Evolutionary conservation across 768 basidiomycete species (phyloP).

Genomic region (Kwoniella shandongensis): DNA sequence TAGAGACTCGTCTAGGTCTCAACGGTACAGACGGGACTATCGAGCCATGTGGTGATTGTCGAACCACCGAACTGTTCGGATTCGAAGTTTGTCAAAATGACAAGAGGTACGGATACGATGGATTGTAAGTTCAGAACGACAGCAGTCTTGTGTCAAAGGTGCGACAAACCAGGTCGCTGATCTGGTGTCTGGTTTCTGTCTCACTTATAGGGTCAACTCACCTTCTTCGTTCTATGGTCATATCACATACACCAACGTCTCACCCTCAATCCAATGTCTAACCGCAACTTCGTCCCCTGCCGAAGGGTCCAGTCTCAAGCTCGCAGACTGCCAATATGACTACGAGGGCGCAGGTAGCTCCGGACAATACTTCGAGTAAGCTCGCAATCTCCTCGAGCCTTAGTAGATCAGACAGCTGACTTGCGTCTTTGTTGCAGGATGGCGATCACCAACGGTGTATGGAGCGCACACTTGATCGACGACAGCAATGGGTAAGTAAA

Average conservation of each 20-base stretch:
- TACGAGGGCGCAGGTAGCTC: conserved; percentile 14
- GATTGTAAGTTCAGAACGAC: conserved; percentile 22
- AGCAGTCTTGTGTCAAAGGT: too few relatives aligned
- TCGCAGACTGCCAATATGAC: conserved; percentile 23
- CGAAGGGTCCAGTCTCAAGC: conserved; percentile 6
- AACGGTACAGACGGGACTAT: conserved; percentile 14
- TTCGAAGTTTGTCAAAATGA: conserved; percentile 27
- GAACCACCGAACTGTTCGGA: conserved; percentile 26
- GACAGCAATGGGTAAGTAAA: conserved; percentile 5
- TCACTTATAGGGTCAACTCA: conserved; percentile 15
- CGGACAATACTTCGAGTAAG: conserved; percentile 23
- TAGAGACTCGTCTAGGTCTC: conserved; percentile 19
- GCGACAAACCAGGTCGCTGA: too few relatives aligned
- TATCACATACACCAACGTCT: conserved; percentile 18
- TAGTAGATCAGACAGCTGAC: neutral
- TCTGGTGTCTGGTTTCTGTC: neutral
- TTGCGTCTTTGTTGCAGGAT: neutral
- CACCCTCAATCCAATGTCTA: conserved; percentile 13
- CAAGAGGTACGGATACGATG: conserved; percentile 18
- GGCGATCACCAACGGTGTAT: conserved; percentile 4
- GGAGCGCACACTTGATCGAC: conserved; percentile 6
- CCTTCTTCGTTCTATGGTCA: conserved; percentile 24
- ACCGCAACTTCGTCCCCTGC: conserved; percentile 5
- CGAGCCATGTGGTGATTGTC: conserved; percentile 23
- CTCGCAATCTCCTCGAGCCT: neutral